Evolutionary conservation across 768 basidiomycete species (phyloP), one percentile per base, ranked within the genome.

Genomic region (Serendipita indica): DNA sequence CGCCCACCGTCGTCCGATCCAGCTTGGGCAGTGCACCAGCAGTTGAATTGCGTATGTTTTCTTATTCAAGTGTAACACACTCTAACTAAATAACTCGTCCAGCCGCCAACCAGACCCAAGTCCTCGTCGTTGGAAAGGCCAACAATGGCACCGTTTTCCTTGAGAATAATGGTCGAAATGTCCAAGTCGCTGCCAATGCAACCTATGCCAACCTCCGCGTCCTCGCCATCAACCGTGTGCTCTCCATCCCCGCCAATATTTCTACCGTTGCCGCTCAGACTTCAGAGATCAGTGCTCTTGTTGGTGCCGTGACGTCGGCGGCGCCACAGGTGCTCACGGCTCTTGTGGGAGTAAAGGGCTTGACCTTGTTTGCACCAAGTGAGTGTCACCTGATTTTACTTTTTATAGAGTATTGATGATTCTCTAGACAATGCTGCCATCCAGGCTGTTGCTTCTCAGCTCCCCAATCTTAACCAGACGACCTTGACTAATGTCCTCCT

Each of bases 281-380:
- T 58, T 74, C 49, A 16, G 49, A 80, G 34, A 68, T 78, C 30
- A 73, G 74, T 4, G 64, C 68, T 3, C 65, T 80, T n/a, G 63
- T 70, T 1, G 68, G 63, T 13, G 58, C 74, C 7, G 49, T 73
- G 13, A 61, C 63, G n/a, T 20, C 66, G 4, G 49, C 60, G 74
- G 27, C 20, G 58, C 28, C 58, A 64, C 14, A 67, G 74, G 13
- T 10, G 63, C 69, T 37, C 61, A 73, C 58, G 43, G 67, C 56
- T 5, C 68, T 79, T 27, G 65, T 74, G 33, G 64, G 68, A 1
- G 68, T 75, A 1, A 67, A 62, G 25, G 86, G 84, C 2, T 73
- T 82, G 61, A 88, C 86, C 1, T 62, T 86, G 37, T 86, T 88
- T 65, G 77, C 80, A 2, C 86, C 86, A 5, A 75, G 69, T 60